Evolutionary conservation across 2,329 filamentous ascomycete species (phyloP).

Genomic region (Aspergillus sp.): DNA sequence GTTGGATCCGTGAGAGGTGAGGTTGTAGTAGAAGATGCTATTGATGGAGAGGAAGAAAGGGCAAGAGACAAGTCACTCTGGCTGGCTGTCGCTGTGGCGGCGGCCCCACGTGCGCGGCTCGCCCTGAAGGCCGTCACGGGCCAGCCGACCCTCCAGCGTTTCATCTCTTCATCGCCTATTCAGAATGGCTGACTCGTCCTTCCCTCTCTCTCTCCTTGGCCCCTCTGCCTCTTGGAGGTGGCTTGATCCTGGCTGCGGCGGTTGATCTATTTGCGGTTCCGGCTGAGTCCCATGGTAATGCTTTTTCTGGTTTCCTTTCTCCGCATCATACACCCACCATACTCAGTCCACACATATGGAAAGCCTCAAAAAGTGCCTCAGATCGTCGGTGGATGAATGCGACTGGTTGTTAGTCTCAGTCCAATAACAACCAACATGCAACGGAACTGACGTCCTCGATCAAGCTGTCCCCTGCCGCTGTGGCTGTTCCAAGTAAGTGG

Average conservation of each 20-base stretch:
- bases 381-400: not conserved
- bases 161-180: not conserved
- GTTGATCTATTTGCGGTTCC: too few species aligned
- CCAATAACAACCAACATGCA: not conserved
- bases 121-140: not conserved
- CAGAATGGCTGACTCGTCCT: not conserved
- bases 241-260: too few species aligned
- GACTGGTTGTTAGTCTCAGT: not conserved
- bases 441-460: not conserved
- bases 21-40: not conserved
- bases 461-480: not conserved
- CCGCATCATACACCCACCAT: too few species aligned
- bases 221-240: too few species aligned
- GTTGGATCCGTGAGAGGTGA: not conserved
- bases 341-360: too few species aligned
- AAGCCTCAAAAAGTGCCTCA: not conserved
- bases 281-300: too few species aligned
- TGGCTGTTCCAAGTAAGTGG: constrained; percentile 5
- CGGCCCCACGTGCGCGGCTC: constrained; percentile 1
- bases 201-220: not conserved
- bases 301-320: too few species aligned
- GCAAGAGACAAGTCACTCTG: not conserved
- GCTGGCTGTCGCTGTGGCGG: not conserved
- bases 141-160: not conserved
- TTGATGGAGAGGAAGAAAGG: not conserved